Percentiles rank a stretch among this genome's conserved stretches.
Evolutionary conservation across 331 rosid species (phyloP).

Genomic region (Stylosanthes scabra): DNA sequence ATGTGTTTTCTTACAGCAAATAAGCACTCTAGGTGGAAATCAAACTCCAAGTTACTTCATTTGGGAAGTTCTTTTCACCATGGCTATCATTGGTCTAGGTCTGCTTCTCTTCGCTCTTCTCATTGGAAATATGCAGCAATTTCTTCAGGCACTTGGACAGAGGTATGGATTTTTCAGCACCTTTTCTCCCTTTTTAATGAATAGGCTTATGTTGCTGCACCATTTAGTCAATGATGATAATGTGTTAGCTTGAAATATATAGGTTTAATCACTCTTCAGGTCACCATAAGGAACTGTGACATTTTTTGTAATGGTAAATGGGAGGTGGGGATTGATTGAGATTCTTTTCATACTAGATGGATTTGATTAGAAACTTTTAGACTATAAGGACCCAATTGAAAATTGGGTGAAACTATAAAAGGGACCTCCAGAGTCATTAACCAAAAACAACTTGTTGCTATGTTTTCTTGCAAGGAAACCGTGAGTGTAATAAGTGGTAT

Average conservation of each 20-base stretch:
- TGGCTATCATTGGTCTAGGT: conserved; percentile 65
- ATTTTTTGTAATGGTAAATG: too few species aligned
- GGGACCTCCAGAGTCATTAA: too few species aligned
- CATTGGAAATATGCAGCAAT: conserved; percentile 71
- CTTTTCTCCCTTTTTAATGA: background rate
- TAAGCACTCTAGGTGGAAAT: conserved; percentile 52
- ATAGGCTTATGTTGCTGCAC: conserved; percentile 4
- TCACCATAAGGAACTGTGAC: too few species aligned
- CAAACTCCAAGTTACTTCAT: conserved; percentile 58
- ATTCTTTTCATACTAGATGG: too few species aligned
- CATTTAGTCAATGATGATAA: background rate
- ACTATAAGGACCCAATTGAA: too few species aligned
- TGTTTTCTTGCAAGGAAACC: background rate
- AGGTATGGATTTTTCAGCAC: conserved; percentile 43
- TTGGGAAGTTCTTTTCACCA: conserved; percentile 64
- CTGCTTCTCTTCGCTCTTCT: conserved; percentile 69
- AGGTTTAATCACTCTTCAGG: too few species aligned
- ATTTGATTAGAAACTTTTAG: too few species aligned
- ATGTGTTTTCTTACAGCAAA: conserved; percentile 10
- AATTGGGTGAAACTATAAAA: too few species aligned
- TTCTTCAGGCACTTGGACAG: conserved; percentile 66
- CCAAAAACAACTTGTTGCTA: too few species aligned
- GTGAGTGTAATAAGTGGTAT: background rate
- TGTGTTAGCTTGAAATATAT: background rate
- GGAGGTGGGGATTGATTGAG: too few species aligned